Conservation (phyloP, 495 filamentous ascomycete species). For the Talaromyces ruber region DNA sequence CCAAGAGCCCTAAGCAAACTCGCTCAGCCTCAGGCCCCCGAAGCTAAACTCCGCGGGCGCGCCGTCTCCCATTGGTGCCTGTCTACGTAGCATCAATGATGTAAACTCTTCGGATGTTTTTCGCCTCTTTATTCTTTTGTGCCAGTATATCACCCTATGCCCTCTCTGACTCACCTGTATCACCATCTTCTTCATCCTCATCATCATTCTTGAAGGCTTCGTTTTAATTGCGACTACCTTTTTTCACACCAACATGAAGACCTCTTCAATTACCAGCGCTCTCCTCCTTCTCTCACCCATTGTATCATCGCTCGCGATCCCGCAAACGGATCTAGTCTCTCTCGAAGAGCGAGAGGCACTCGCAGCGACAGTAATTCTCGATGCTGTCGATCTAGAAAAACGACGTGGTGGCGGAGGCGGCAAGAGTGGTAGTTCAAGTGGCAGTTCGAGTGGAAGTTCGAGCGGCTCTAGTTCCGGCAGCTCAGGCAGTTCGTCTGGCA, state of each 20-base stretch:
- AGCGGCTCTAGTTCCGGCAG: constrained; percentile 13
- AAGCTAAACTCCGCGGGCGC: background rate
- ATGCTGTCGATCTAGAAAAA: constrained; percentile 31
- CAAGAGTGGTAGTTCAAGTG: constrained; percentile 19
- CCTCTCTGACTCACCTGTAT: background rate
- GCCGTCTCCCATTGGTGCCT: background rate
- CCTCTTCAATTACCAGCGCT: constrained; percentile 15
- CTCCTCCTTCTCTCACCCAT: constrained; percentile 23
- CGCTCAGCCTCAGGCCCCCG: background rate
- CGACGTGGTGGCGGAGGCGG: constrained; percentile 35
- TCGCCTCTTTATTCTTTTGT: background rate
- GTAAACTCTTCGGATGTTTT: background rate
- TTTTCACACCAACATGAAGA: constrained; percentile 19
- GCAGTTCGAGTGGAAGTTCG: constrained; percentile 10
- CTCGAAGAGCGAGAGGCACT: constrained; percentile 13
- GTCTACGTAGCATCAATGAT: background rate
- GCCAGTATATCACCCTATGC: background rate
- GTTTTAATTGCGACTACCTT: background rate
- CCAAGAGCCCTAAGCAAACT: background rate
- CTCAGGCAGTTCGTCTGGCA: constrained; percentile 5
- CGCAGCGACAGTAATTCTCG: constrained; percentile 4
- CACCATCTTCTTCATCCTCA: background rate
- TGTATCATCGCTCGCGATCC: constrained; percentile 19
- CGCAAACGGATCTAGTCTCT: constrained; percentile 15
- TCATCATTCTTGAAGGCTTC: background rate